Evolutionary conservation across 768 basidiomycete genomes (phyloP).

Genomic region (Harrya chromipes): DNA sequence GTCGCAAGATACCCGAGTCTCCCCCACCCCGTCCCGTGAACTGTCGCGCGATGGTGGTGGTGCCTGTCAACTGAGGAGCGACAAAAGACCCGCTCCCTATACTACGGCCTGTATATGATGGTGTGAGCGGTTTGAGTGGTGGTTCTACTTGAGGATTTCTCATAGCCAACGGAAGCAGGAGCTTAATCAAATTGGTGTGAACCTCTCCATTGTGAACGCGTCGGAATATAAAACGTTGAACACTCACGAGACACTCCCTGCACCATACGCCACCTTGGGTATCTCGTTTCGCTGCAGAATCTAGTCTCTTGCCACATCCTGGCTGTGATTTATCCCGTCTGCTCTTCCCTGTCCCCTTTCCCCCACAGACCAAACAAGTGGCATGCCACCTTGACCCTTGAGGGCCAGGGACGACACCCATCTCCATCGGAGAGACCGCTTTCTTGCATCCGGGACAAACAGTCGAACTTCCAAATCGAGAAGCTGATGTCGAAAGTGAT

Average conservation of each 20-base stretch:
- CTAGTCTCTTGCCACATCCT: constrained; percentile 80
- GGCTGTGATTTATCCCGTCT: constrained; percentile 56
- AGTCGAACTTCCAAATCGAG: constrained; percentile 39
- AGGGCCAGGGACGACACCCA: constrained; percentile 82
- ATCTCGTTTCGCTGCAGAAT: constrained; percentile 78
- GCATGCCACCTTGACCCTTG: constrained; percentile 81
- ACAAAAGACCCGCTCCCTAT: constrained; percentile 31
- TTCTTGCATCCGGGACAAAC: constrained; percentile 75
- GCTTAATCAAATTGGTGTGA: constrained; percentile 35
- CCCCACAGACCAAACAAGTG: constrained; percentile 76
- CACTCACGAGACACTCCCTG: constrained; percentile 73
- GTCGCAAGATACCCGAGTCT: constrained; percentile 40
- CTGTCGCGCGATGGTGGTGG: constrained; percentile 70
- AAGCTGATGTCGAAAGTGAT: constrained; percentile 17
- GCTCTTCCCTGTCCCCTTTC: constrained; percentile 46
- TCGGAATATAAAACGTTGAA: neutral
- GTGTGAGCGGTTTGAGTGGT: constrained; percentile 47
- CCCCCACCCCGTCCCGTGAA: constrained; percentile 60
- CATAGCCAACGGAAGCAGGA: constrained; percentile 49
- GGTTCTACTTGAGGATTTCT: constrained; percentile 51
- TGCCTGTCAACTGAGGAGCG: constrained; percentile 60
- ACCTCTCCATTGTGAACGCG: neutral
- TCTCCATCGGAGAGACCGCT: constrained; percentile 78
- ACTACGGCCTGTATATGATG: constrained; percentile 42
- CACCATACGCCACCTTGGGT: constrained; percentile 75